Percentiles rank a stretch among this genome's conserved stretches.
Evolutionary conservation across 768 basidiomycete species (phyloP).

Genomic region (Clitopilus hobsonii): DNA sequence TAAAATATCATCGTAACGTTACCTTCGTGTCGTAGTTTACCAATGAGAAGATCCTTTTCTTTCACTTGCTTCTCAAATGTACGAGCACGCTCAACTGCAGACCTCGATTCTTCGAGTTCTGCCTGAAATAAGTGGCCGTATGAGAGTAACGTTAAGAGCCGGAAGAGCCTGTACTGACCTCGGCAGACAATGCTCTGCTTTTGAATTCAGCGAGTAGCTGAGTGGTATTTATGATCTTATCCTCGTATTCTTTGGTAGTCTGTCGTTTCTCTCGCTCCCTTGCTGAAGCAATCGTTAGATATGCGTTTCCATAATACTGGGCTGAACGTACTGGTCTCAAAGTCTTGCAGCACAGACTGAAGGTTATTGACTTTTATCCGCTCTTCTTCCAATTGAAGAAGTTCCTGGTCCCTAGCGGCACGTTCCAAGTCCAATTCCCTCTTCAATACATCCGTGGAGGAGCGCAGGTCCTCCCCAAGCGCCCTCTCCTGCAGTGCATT

Average conservation of each 20-base stretch:
- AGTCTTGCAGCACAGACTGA: slow-evolving; percentile 92
- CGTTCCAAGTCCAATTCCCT: slow-evolving; percentile 66
- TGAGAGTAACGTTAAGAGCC: not conserved
- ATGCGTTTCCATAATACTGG: not conserved
- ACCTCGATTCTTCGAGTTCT: slow-evolving; percentile 67
- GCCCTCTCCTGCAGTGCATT: slow-evolving; percentile 58
- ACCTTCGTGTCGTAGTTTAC: slow-evolving; percentile 95
- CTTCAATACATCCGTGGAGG: slow-evolving; percentile 48
- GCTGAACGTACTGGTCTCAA: slow-evolving; percentile 75
- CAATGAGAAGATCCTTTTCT: slow-evolving; percentile 93
- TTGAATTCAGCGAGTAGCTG: slow-evolving; percentile 88
- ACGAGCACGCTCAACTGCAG: slow-evolving; percentile 59
- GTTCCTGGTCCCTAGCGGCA: slow-evolving; percentile 52
- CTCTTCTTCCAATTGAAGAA: slow-evolving; percentile 57
- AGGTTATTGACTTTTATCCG: slow-evolving; percentile 76
- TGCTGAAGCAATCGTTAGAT: slow-evolving; percentile 38
- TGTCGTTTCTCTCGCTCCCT: slow-evolving; percentile 89
- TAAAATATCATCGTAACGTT: slow-evolving; percentile 5
- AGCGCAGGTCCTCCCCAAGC: slow-evolving; percentile 62
- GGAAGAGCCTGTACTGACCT: slow-evolving; percentile 42
- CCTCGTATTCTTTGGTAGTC: slow-evolving; percentile 78
- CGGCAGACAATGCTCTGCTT: slow-evolving; percentile 81
- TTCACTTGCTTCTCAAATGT: slow-evolving; percentile 87
- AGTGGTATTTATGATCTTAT: slow-evolving; percentile 63
- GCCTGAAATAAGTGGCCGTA: slow-evolving; percentile 35